Percentiles rank a stretch among this genome's conserved stretches.
phyloP scores from a whole-genome alignment of 345 rosid genomes.

The Boechera retrofracta region DNA sequence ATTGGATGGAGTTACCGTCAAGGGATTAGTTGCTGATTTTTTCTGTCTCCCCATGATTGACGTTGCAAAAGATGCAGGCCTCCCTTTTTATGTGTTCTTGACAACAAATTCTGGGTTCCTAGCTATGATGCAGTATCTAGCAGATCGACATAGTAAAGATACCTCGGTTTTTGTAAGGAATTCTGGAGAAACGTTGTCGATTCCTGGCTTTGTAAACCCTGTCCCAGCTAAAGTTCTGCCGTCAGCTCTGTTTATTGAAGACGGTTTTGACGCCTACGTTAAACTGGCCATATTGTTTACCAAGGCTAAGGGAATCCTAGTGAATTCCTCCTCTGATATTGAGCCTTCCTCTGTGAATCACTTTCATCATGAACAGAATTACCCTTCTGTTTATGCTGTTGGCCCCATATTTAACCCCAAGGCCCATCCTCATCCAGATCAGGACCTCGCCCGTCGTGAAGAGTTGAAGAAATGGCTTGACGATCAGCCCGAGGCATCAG shows the following conservation, averaged over 20 bases:
- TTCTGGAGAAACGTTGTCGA: constrained; percentile 38
- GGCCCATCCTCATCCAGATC: constrained; percentile 46
- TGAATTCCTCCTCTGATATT: constrained; percentile 54
- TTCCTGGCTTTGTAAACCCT: constrained; percentile 53
- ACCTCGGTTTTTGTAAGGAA: constrained; percentile 28
- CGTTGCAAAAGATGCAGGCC: constrained; percentile 43
- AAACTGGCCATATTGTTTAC: constrained; percentile 51
- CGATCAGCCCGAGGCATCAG: constrained; percentile 55
- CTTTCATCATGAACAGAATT: constrained; percentile 29
- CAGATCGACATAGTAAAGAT: constrained; percentile 41
- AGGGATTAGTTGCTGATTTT: constrained; percentile 54
- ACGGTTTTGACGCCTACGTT: constrained; percentile 45
- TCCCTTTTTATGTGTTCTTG: constrained; percentile 59
- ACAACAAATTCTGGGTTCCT: constrained; percentile 53
- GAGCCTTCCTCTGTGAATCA: constrained; percentile 50
- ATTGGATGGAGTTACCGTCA: constrained; percentile 40
- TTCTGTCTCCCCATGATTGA: constrained; percentile 58
- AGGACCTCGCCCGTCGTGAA: constrained; percentile 36
- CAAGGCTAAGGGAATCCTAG: constrained; percentile 51
- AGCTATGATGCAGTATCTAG: constrained; percentile 50
- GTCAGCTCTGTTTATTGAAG: constrained; percentile 42
- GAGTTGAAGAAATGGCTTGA: constrained; percentile 60
- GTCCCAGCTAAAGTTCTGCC: constrained; percentile 54
- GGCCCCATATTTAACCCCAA: constrained; percentile 51
- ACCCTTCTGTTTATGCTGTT: constrained; percentile 52